Evolutionary conservation across 2,329 filamentous ascomycete genomes (phyloP), one percentile per base, ranked within the genome.

Genomic region (Rosellinia necatrix): DNA sequence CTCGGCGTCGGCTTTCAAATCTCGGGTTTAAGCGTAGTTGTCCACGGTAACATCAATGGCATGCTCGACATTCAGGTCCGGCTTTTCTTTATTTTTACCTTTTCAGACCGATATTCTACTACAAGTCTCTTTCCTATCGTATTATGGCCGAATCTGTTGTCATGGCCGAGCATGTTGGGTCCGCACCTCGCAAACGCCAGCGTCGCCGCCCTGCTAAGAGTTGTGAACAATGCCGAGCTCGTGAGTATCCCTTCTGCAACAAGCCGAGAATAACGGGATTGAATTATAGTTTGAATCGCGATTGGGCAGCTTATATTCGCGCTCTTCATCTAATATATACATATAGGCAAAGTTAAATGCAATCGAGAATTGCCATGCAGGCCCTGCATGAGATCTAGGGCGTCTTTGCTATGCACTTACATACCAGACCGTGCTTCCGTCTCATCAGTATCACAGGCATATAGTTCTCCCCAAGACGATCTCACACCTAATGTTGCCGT

Each of bases 191-290:
- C 6, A 50, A 43, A 35, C 61, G 56, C 17, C 58, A 63, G 24
- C 61, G 61, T 35, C 49, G 48, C 22, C 59, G 61, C n/a, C 34
- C 49, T 6, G 52, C 61, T 32, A 63, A 61, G 52, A 63, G 59
- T 35, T 63, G 61, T 30, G 61, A 63, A 24, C 51, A 56, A 13
- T 63, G 61, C 30, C 61, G 61, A 8, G 29, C 53, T 44, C 60
- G 60, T 63, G 24, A 57, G 59, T 47, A 12, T 32, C 27, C 22
- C 29, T 15, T 6, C 17, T 32, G 13, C 7, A 7, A 7, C 32
- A 6, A 12, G 12, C 35, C 4, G 7, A 24, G 34, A 30, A 6
- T 9, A 21, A 4, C n/a, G 22, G 22, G n/a, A n/a, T 19, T 5
- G 15, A 8, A 49, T n/a, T 6, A 15, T 15, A 9, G 4, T 3